Conservation (phyloP, 78 protist genomes). For the Dictyostelium capitatum region DNA sequence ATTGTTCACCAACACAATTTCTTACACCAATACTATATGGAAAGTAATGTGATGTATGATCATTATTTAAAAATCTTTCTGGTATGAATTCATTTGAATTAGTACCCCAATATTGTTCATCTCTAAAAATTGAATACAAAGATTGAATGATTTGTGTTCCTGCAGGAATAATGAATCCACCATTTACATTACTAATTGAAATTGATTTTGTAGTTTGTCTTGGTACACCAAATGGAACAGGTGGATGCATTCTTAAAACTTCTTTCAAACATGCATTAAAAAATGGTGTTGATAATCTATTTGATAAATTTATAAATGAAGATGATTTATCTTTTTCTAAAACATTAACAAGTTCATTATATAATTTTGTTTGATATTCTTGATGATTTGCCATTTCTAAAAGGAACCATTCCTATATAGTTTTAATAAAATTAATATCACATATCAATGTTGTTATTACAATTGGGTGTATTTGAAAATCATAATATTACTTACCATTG, state of each 20-base stretch:
- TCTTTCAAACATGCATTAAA: constrained; percentile 29
- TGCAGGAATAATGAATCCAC: not conserved
- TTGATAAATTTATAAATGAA: not conserved
- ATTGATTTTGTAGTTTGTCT: constrained; percentile 1
- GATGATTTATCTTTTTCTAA: not conserved
- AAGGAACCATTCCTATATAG: constrained; percentile 9
- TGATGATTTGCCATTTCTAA: not conserved
- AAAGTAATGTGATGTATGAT: constrained; percentile 3
- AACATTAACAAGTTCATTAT: not conserved
- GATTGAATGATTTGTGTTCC: constrained; percentile 11
- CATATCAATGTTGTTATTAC: too few species aligned
- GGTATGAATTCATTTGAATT: constrained; percentile 10
- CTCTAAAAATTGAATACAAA: not conserved
- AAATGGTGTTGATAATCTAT: constrained; percentile 16
- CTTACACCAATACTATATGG: constrained; percentile 58
- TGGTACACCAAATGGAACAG: constrained; percentile 31
- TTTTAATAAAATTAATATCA: too few species aligned
- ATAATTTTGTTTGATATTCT: constrained; percentile 1
- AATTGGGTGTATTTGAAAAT: too few species aligned
- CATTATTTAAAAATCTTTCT: constrained; percentile 32
- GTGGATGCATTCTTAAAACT: not conserved
- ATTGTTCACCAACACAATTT: constrained; percentile 40
- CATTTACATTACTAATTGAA: not conserved
- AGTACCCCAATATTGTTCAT: not conserved
- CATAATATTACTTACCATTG: not conserved